Conservation (phyloP, 805 yeast genomes). For the Candida broadrunensis region DNA sequence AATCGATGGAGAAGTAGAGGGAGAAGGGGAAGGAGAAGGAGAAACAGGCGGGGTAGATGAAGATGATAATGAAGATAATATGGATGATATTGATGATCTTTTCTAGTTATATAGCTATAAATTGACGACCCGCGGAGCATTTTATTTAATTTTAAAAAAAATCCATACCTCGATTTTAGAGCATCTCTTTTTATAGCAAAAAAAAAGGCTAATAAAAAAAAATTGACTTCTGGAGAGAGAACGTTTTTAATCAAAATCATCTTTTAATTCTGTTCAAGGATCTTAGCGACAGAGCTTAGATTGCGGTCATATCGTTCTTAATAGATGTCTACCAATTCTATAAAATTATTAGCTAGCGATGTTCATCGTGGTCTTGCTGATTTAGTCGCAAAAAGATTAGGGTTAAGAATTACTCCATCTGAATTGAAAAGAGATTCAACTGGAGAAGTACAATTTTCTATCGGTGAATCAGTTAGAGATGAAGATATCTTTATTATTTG, state of each 20-base stretch:
- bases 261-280: neutral
- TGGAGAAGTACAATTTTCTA: conserved; percentile 67
- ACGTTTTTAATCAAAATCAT: neutral
- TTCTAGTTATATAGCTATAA: conserved; percentile 10
- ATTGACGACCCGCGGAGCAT: neutral
- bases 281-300: too few species aligned
- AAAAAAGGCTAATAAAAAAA: neutral
- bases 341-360: conserved; percentile 57
- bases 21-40: conserved; percentile 29
- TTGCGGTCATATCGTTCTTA: neutral
- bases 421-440: conserved; percentile 77
- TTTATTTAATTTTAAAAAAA: too few species aligned
- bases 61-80: conserved; percentile 14
- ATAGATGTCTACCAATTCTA: conserved; percentile 69
- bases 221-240: neutral
- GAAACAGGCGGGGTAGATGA: conserved; percentile 9
- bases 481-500: conserved; percentile 77
- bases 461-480: conserved; percentile 80
- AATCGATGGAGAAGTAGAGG: conserved; percentile 16
- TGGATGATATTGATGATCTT: conserved; percentile 40
- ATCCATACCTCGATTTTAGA: too few species aligned
- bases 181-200: too few species aligned
- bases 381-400: conserved; percentile 66
- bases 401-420: conserved; percentile 65
- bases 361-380: conserved; percentile 85